Base-by-base conservation (phyloP, 768 basidiomycete species). In the Hygrocybe punicea region DNA sequence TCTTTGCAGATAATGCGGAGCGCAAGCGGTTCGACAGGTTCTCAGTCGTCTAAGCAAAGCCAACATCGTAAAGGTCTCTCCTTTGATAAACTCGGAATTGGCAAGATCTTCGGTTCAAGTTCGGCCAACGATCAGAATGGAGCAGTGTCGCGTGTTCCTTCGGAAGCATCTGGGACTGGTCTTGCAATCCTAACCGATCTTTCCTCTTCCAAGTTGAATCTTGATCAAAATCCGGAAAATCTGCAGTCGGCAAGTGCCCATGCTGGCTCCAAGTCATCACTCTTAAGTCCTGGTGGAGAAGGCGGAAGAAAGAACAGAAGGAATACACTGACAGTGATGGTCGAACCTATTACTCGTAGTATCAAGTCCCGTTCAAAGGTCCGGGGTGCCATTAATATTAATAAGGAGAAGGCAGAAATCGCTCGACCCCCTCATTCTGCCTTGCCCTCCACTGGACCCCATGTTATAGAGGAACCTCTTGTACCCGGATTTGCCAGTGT, bases 321-420 rank as follows among this genome's bases (percentile, higher is more conserved):
- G 63, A 93, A 90, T 71, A 95, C 93, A 0, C 78, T 97, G 60
- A 92, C 87, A 0, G 83, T 94, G 39, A 91, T 93, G 84, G 88
- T 91, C 2, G 89, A 91, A 66, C 88, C 89, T 6, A 74, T 93
- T 60, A 80, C 78, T 54, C 78, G 84, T 40, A 76, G 80, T 0
- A 78, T 78, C 58, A 79, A 82, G 66, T 78, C 74, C 23, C 72
- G 71, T 61, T 61, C 59, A 24, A 47, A 54, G 25, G 78, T 73
- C 63, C 68, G 72, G 54, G 70, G 72, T 55, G 63, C 71, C 16
- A 67, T 66, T 8, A 72, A 73, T 1, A 69, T 74, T 7, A 57
- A 59, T 8, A 52, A 57, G 51, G 60, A 58, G 39, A 49, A 58
- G 14, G 53, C 52, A 25, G 56, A 62, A 10, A 33, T 23, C 33